Evolutionary conservation across 495 filamentous ascomycete species (phyloP).

Genomic region (Bacidia gigantensis): DNA sequence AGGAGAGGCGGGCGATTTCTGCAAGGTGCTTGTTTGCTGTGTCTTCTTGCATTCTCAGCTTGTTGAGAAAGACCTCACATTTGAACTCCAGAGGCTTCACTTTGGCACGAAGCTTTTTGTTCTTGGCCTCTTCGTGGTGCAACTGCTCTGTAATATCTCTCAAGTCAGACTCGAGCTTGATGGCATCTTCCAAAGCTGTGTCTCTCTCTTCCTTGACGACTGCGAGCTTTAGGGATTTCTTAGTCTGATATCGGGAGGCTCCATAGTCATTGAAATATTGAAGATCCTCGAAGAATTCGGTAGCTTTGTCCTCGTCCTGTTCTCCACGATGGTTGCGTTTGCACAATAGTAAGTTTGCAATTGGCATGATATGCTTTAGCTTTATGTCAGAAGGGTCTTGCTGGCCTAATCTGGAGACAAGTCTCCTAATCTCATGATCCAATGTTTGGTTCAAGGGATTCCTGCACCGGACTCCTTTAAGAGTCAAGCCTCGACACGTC

Average conservation of each 20-base stretch:
- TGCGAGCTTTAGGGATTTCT: not conserved
- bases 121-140: not conserved
- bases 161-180: not conserved
- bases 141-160: not conserved
- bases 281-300: not conserved
- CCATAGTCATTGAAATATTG: not conserved
- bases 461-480: not conserved
- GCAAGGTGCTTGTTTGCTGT: not conserved
- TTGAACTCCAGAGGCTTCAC: not conserved
- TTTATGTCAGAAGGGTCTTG: not conserved
- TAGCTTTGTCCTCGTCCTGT: not conserved
- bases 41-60: not conserved
- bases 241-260: not conserved
- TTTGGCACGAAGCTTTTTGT: not conserved
- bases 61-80: not conserved
- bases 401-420: not conserved
- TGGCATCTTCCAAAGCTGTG: not conserved
- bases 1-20: not conserved
- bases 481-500: not conserved
- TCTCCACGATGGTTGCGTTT: not conserved
- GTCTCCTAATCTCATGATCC: not conserved
- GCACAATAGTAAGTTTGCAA: not conserved
- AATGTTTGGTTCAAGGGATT: not conserved
- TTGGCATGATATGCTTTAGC: not conserved
- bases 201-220: not conserved